Evolutionary conservation across 2,329 filamentous ascomycete species (phyloP), one percentile per base, ranked within the genome.

Genomic region (Plectosphaerella sp.): DNA sequence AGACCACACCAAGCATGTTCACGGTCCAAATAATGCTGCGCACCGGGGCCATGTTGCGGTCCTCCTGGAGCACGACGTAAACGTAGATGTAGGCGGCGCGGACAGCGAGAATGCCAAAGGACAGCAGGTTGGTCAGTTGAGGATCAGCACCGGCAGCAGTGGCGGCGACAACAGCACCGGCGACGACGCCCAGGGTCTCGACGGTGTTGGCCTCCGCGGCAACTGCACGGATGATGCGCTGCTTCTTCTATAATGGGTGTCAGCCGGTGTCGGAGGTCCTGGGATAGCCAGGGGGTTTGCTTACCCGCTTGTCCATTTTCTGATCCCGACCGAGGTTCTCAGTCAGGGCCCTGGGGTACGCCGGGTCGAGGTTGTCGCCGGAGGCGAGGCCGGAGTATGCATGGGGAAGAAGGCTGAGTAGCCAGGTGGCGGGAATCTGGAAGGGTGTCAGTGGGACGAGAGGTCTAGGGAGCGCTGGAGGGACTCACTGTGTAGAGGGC

Each of bases 201-300:
- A 74, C 67, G 54, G 65, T 70, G 58, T 78, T 78, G 39, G 64
- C 60, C 6, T 66, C 59, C 5, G 76, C 74, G 20, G 77, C 76
- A 60, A 86, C 76, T 25, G 76, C 72, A 48, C 80, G 75, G 42
- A 83, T 63, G 28, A 78, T 70, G 50, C 73, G 73, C 61, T 82
- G 83, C 61, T 85, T 79, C 24, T 71, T 73, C 63, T 80, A 56
- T 22, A 24, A 47, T 28, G 39, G 43, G 14, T 45, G 42, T 50
- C 12, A 42, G 33, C n/a, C n/a, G 8, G 45, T 14, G 5, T 52
- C 24, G 5, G 43, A 36, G 51, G 28, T 39, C 3, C 41, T 43
- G 14, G 3, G 25, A 3, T 10, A 33, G 11, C 45, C 25, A 12
- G 4, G 25, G 28, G 42, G 33, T 2, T 9, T 9, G 58, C 59